phyloP scores from a whole-genome alignment of 306 rosid genomes.

The Citrullus amarus region DNA sequence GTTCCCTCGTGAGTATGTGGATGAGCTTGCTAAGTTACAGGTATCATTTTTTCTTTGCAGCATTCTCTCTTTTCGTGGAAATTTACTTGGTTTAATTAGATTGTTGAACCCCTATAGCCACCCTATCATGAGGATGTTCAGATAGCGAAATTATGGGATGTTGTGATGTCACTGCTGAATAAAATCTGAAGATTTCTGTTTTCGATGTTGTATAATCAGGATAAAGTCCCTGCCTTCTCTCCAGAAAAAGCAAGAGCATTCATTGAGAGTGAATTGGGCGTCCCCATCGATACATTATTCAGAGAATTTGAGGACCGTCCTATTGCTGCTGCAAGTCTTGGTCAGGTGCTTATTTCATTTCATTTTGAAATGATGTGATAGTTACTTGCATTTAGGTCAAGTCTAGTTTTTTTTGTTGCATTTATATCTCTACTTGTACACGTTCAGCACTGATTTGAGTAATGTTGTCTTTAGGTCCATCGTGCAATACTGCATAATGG shows the following conservation, averaged over 20 bases:
- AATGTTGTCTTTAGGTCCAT: conserved; percentile 45
- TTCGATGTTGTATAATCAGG: conserved; percentile 35
- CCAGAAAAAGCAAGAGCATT: conserved; percentile 61
- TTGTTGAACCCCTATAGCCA: neutral
- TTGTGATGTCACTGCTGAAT: neutral
- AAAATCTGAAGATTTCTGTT: neutral
- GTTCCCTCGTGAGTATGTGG: conserved; percentile 79
- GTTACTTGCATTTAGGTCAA: neutral
- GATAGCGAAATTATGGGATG: neutral
- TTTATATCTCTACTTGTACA: neutral
- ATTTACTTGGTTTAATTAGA: neutral
- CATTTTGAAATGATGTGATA: neutral
- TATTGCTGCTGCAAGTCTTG: conserved; percentile 95
- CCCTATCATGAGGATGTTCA: neutral
- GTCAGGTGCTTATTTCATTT: conserved; percentile 51
- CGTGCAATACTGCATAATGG: conserved; percentile 86
- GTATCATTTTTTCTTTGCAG: conserved; percentile 11
- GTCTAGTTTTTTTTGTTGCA: neutral
- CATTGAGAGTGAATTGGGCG: conserved; percentile 72
- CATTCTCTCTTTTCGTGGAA: neutral
- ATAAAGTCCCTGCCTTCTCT: conserved; percentile 86
- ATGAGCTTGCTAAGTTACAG: conserved; percentile 90
- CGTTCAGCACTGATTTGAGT: neutral
- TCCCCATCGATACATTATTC: conserved; percentile 43
- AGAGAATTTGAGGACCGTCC: conserved; percentile 82